Base-by-base conservation (phyloP, 2,329 filamentous ascomycete species). In the Pestalotiopsis sp. region DNA sequence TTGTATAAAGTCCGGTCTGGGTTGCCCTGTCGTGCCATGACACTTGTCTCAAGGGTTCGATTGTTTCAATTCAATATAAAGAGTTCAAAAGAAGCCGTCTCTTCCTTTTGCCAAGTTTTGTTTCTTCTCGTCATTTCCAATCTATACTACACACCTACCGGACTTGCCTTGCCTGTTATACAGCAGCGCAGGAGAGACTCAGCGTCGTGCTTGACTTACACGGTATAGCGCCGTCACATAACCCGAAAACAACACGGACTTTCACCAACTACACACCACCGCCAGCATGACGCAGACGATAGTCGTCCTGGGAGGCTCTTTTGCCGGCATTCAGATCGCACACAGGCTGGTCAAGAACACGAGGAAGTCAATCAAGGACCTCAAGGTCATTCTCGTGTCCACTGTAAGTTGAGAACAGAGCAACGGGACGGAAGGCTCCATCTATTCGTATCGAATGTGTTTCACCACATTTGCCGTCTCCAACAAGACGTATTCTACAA, bases 321-420 rank as follows among this genome's bases (percentile, higher is more conserved):
- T 84, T 58, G 86, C 81, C 64, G 87, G 87, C 68, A 79, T 89
- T 61, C 83, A 84, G 66, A 75, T 87, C 25, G 84, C 86, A 36
- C 87, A 89, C 72, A 82, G 83, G 25, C 80, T 89, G 2, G 82
- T 89, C 69, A 87, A 87, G 76, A 82, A 88, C 72, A 84, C 84
- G 1, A 79, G 77, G 59, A 81, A 80, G 52, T 74, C 80, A 9
- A 76, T 82, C 55, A 78, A 82, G 66, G 82, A 86, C 61, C 73
- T 87, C 52, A 86, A 87, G 72, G 85, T 89, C 60, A 80, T 89
- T 61, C 81, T 89, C 17, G 82, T 89, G 59, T 86, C 86, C 66
- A 86, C 87, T 81, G 86, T 87, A 78, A 73, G 73, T 45, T n/a
- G 27, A 52, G 6, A 52, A n/a, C 3, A 9, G 45, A 52, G 2